A percentile compares a stretch with the other conserved stretches of the same genome.
phyloP scores from a whole-genome alignment of 2,329 filamentous ascomycete species.

The Sporothrix brunneoviolacea region DNA sequence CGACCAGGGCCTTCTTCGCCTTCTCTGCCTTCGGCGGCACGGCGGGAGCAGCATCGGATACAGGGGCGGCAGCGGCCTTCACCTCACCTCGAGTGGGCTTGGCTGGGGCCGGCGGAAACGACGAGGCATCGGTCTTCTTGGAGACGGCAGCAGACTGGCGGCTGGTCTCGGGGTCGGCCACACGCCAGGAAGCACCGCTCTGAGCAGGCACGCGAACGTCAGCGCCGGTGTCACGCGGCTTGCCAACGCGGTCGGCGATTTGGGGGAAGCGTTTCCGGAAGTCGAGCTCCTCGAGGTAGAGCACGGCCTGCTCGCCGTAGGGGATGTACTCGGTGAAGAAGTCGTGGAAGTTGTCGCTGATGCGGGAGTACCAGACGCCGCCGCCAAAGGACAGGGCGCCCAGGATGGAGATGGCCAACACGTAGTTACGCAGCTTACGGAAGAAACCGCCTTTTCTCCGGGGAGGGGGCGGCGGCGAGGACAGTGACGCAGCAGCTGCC shows the following conservation, averaged over 20 bases:
- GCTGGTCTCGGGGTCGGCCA: slow-evolving; percentile 54
- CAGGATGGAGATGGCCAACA: slow-evolving; percentile 70
- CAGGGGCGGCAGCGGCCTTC: neutral
- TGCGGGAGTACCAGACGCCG: slow-evolving; percentile 84
- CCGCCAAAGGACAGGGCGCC: slow-evolving; percentile 74
- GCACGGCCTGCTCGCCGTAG: slow-evolving; percentile 86
- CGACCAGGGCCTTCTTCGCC: too few species aligned
- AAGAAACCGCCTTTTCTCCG: slow-evolving; percentile 56
- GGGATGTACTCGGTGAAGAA: slow-evolving; percentile 95
- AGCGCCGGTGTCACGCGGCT: slow-evolving; percentile 51
- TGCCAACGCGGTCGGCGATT: slow-evolving; percentile 37
- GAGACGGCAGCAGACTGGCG: slow-evolving; percentile 42
- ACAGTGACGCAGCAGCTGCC: slow-evolving; percentile 32
- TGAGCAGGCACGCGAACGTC: slow-evolving; percentile 78
- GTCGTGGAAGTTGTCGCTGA: slow-evolving; percentile 97
- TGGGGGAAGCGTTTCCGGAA: slow-evolving; percentile 77
- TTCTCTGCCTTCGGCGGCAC: slow-evolving; percentile 1
- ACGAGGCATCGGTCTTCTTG: slow-evolving; percentile 22
- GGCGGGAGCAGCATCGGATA: slow-evolving; percentile 10
- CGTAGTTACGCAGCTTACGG: slow-evolving; percentile 68
- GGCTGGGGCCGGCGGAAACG: too few species aligned
- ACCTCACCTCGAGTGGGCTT: too few species aligned
- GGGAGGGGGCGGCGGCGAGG: slow-evolving; percentile 31
- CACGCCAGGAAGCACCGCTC: slow-evolving; percentile 77
- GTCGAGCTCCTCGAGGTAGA: slow-evolving; percentile 92